phyloP scores from a whole-genome alignment of 169 alveolate species.

The Eimeria sp. region DNA sequence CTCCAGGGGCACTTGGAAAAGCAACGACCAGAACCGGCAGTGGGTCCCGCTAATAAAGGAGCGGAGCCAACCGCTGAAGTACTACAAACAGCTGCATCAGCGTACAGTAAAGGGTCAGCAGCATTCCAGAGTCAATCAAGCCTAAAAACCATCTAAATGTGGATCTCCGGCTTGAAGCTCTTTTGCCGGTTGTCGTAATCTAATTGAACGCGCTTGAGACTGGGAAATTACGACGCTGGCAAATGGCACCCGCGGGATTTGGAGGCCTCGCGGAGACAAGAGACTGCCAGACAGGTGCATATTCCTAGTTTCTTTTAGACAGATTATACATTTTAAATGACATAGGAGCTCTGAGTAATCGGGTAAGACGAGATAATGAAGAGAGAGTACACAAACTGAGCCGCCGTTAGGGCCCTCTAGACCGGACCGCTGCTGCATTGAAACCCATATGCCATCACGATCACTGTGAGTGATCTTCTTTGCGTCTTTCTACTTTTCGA shows the following conservation, averaged over 20 bases:
- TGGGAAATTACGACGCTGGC: background rate
- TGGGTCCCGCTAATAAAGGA: background rate
- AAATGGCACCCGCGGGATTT: background rate
- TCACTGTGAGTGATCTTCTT: background rate
- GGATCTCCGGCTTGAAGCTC: background rate
- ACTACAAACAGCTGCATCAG: background rate
- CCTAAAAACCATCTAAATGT: background rate
- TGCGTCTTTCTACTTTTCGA: background rate
- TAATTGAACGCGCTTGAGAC: background rate
- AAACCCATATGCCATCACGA: background rate
- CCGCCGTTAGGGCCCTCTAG: constrained; percentile 23
- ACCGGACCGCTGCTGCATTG: constrained; percentile 3
- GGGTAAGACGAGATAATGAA: background rate
- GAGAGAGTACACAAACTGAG: too few relatives aligned
- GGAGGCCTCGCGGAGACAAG: constrained; percentile 20
- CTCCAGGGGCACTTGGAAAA: background rate
- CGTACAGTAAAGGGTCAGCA: background rate
- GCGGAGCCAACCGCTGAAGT: background rate
- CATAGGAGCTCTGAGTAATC: background rate
- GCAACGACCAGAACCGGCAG: background rate
- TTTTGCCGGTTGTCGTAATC: background rate
- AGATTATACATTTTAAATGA: background rate
- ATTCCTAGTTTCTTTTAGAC: background rate
- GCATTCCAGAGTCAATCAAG: background rate
- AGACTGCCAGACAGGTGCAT: background rate